Evolutionary conservation across 805 yeast genomes (phyloP).

Genomic region (Peterozyma toletana): DNA sequence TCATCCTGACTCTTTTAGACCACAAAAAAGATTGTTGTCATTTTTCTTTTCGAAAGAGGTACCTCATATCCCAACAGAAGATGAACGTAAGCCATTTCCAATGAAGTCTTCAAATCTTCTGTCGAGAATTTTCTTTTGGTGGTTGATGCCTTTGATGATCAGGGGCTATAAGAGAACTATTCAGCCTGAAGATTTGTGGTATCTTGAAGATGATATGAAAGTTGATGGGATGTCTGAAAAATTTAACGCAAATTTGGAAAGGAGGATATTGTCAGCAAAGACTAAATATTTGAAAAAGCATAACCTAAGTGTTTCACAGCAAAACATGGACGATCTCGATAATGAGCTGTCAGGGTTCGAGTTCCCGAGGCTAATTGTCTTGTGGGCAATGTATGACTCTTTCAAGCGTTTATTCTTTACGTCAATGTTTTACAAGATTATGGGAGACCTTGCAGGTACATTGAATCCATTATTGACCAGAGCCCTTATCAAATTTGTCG

Average conservation of each 20-base stretch:
- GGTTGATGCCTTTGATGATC: constrained; percentile 60
- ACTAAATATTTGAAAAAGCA: constrained; percentile 22
- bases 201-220: constrained; percentile 31
- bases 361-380: constrained; percentile 35
- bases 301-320: constrained; percentile 20
- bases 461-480: constrained; percentile 63
- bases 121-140: constrained; percentile 45
- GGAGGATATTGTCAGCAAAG: constrained; percentile 21
- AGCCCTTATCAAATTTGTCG: constrained; percentile 59
- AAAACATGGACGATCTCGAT: constrained; percentile 19
- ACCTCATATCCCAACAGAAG: constrained; percentile 46
- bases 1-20: constrained; percentile 3
- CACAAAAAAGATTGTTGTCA: constrained; percentile 27
- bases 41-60: constrained; percentile 27
- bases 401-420: constrained; percentile 35
- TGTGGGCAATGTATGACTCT: constrained; percentile 40
- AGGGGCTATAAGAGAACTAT: constrained; percentile 68
- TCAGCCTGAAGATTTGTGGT: constrained; percentile 55
- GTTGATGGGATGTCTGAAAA: constrained; percentile 29
- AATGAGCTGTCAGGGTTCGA: constrained; percentile 21
- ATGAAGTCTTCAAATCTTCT: constrained; percentile 28
- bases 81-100: constrained; percentile 42
- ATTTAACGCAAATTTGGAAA: constrained; percentile 27
- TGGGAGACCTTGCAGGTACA: constrained; percentile 43
- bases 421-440: constrained; percentile 32